These are phyloP conservation scores for Suillus plorans DNA, from an alignment of 768 basidiomycete species.

Conservation along the genomic window DNA sequence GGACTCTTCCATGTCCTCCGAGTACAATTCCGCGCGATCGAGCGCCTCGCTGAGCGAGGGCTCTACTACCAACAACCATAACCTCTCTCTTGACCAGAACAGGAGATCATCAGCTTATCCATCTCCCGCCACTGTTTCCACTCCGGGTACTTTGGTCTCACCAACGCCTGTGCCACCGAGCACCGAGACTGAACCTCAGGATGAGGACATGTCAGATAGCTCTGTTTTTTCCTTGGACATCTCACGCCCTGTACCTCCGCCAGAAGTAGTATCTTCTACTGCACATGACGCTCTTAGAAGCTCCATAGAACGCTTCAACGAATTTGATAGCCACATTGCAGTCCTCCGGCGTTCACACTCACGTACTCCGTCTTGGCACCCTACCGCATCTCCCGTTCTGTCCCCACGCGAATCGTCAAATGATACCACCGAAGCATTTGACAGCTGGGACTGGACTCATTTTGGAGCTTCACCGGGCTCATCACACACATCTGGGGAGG, in stretches of 20 bases:
- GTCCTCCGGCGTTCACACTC: conserved; percentile 43
- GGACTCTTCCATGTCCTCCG: conserved; percentile 37
- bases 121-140: conserved; percentile 18
- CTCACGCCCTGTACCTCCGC: conserved; percentile 14
- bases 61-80: conserved; percentile 16
- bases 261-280: conserved; percentile 14
- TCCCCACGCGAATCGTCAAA: conserved; percentile 24
- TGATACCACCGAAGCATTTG: conserved; percentile 8
- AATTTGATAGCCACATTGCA: conserved; percentile 54
- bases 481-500: conserved; percentile 1
- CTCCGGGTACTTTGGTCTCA: conserved; percentile 18
- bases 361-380: conserved; percentile 20
- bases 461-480: not conserved
- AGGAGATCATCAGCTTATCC: conserved; percentile 16
- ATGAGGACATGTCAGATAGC: conserved; percentile 52
- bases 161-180: conserved; percentile 42
- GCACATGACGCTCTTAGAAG: conserved; percentile 41
- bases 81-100: conserved; percentile 8
- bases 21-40: conserved; percentile 34
- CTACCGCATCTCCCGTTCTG: conserved; percentile 25
- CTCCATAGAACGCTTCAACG: conserved; percentile 51
- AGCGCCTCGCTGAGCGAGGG: conserved; percentile 32
- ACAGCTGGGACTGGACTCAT: conserved; percentile 3
- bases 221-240: conserved; percentile 25
- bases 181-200: conserved; percentile 40